Conservation (phyloP, 306 rosid genomes). For the Cicer yamashitae region DNA sequence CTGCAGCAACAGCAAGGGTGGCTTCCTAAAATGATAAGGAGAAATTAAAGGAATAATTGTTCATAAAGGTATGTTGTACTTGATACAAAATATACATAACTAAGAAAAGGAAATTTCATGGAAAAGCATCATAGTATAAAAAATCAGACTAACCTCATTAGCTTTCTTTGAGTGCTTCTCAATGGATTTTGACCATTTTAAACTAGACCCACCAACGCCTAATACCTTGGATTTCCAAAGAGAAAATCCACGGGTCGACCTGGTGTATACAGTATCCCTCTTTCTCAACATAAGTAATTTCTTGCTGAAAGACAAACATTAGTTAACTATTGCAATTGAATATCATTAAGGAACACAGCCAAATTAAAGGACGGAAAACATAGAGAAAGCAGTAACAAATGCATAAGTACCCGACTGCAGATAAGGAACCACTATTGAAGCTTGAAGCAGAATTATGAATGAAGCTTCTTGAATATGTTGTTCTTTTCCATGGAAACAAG, state of each 20-base stretch:
- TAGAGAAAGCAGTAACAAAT: constrained; percentile 33
- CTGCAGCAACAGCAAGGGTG: constrained; percentile 95
- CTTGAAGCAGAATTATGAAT: constrained; percentile 53
- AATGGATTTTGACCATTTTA: constrained; percentile 98
- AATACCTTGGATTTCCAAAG: constrained; percentile 90
- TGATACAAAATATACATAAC: constrained; percentile 34
- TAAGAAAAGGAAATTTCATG: constrained; percentile 6
- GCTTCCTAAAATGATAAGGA: constrained; percentile 74
- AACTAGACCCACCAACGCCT: constrained; percentile 93
- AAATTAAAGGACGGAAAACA: constrained; percentile 8
- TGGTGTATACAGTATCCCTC: constrained; percentile 87
- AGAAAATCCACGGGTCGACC: constrained; percentile 86
- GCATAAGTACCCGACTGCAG: constrained; percentile 68
- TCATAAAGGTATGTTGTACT: constrained; percentile 28
- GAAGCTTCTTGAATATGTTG: constrained; percentile 62
- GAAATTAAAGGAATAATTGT: constrained; percentile 28
- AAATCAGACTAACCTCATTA: constrained; percentile 78
- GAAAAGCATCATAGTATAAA: constrained; percentile 24
- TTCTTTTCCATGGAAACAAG: constrained; percentile 90
- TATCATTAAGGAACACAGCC: constrained; percentile 41
- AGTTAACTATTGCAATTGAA: constrained; percentile 36
- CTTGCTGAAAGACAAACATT: constrained; percentile 63
- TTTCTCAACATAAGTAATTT: constrained; percentile 81
- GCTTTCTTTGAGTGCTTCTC: constrained; percentile 88
- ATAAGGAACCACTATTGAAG: constrained; percentile 58